Conservation (phyloP, 306 rosid genomes). For the Cucurbita ficifolia region DNA sequence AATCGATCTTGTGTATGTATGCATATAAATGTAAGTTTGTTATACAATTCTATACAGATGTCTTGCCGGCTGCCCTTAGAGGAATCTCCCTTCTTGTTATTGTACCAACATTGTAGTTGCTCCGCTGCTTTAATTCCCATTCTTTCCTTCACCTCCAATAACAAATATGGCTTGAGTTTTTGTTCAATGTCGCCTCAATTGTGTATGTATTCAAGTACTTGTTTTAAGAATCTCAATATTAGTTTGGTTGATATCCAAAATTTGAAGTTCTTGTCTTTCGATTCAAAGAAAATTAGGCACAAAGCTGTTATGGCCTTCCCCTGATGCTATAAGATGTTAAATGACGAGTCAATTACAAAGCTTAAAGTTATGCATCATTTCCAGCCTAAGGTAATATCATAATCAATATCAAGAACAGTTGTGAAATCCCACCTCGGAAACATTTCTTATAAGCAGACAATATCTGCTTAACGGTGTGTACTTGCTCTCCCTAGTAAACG, state of each 20-base stretch:
- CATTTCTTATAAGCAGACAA: too few relatives aligned
- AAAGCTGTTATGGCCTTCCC: neutral
- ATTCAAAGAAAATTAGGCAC: neutral
- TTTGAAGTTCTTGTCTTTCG: neutral
- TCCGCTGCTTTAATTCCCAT: neutral
- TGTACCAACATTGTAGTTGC: conserved; percentile 9
- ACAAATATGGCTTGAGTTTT: neutral
- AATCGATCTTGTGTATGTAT: neutral
- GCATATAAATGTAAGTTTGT: conserved; percentile 12
- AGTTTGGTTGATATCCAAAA: neutral
- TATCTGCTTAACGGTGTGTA: too few relatives aligned
- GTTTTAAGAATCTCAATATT: too few relatives aligned
- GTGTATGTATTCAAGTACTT: too few relatives aligned
- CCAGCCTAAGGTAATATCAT: too few relatives aligned
- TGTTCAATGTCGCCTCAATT: neutral
- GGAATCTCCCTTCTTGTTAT: conserved; percentile 6
- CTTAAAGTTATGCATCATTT: too few relatives aligned
- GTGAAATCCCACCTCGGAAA: neutral
- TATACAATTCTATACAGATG: neutral
- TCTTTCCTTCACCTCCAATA: neutral
- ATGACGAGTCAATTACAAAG: too few relatives aligned
- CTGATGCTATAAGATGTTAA: neutral
- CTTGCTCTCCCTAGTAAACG: too few relatives aligned
- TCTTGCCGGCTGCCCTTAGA: neutral
- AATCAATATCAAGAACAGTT: too few relatives aligned